Base-by-base conservation (phyloP, 495 filamentous ascomycete species). In the Chaetomium fimeti region DNA sequence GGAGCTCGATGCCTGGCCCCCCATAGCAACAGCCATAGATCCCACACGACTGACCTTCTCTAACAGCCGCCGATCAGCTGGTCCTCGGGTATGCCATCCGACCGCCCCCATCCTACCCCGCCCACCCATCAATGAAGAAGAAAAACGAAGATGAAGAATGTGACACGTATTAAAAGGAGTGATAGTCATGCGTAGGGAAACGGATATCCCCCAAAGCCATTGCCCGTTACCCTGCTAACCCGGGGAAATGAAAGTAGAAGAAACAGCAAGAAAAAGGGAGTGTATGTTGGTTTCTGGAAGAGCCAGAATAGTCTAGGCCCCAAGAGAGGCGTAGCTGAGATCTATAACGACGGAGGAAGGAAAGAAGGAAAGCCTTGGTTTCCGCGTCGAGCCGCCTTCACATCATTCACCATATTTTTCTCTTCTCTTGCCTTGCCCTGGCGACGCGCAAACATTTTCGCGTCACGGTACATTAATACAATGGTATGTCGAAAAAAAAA, bases 391-490 rank as follows among this genome's bases (percentile, higher is more conserved):
- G 40, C 16, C 16, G 13, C 16, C 13, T 43, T 15, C 40, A 43
- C 16, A n/a, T 43, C 13, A 43, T 15, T 43, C 40, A 15, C 49
- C 24, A 3, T 20, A 11, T 32, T 32, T 36, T 43, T 20, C 29
- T 22, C 24, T 48, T 48, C 3, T 22, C 42, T 48, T 58, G 38
- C 40, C 42, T 38, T 25, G 36, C 55, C 55, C 9, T 27, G 32
- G 9, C 20, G 24, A 27, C 22, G 36, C 56, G 56, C 25, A 11
- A 32, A 13, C 40, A 8, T 22, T 32, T 27, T 45, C 45, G 55
- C 57, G 47, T 65, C 55, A 47, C 40, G 36, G 20, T 60, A 38
- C 57, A 60, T 60, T 65, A 60, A 36, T 47, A 65, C 51, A 59
- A 38, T 45, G 43, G 24, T 61, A 60, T 65, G 12, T 60, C 1